phyloP scores from a whole-genome alignment of 257 asterid genomes.

The Forsythia suspensa region DNA sequence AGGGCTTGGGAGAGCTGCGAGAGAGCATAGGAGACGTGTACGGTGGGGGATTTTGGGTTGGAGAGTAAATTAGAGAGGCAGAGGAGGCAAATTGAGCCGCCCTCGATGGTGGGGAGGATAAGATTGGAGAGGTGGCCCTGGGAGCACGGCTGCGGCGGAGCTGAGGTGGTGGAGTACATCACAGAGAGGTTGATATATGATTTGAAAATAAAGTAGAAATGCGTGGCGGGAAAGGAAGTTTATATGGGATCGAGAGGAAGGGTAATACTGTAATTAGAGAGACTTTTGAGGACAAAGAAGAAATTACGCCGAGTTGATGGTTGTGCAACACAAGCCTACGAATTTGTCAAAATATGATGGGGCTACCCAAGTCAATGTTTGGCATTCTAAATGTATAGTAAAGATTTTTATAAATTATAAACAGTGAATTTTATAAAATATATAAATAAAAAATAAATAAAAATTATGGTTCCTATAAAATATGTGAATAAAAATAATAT shows the following conservation, averaged over 20 bases:
- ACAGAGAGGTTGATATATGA: not conserved
- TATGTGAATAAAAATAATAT: too few species aligned
- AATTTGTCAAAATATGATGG: too few species aligned
- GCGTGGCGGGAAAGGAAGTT: slow-evolving; percentile 33
- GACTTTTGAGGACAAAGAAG: not conserved
- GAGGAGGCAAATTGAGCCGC: slow-evolving; percentile 83
- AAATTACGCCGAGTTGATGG: too few species aligned
- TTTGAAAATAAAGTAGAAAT: slow-evolving; percentile 6
- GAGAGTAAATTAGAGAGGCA: slow-evolving; percentile 83
- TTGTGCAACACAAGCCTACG: too few species aligned
- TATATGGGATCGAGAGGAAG: not conserved
- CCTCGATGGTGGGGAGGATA: slow-evolving; percentile 63
- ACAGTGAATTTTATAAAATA: too few species aligned
- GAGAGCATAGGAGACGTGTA: slow-evolving; percentile 89
- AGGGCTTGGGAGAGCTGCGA: slow-evolving; percentile 84
- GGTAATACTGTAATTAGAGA: not conserved
- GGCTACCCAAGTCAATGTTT: too few species aligned
- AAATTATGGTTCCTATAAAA: too few species aligned
- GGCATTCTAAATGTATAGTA: too few species aligned
- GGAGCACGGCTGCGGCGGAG: slow-evolving; percentile 39
- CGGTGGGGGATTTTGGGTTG: slow-evolving; percentile 69
- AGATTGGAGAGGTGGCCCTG: slow-evolving; percentile 76
- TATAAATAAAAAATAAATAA: too few species aligned
- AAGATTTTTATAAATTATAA: too few species aligned
- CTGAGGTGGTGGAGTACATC: slow-evolving; percentile 42